Evolutionary conservation across 352 stramenopile species (phyloP), one percentile per base, ranked within the genome.

Genomic region (Globisporangium echinulatum): DNA sequence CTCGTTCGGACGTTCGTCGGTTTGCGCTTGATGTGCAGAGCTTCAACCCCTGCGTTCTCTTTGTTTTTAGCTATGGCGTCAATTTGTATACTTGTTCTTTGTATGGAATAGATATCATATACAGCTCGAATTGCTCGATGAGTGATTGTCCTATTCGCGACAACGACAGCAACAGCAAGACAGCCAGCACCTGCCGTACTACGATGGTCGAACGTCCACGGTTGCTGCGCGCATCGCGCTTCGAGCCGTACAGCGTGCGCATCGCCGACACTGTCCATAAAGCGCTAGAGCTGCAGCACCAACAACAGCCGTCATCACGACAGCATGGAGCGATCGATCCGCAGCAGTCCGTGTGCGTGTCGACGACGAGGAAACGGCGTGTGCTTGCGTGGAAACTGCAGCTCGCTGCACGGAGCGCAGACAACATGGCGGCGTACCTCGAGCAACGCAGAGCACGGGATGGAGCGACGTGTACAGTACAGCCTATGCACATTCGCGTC

Each of bases 361-460:
- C 52, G 9, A 46, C 55, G 19, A 25, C 56, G 46, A 47, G 25
- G 25, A 43, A 6, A 15, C 53, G 54, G 11, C 54, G 40, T 10
- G 7, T 44, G 17, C 36, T 66, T 14, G 60, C 54, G 9, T 6
- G 9, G 11, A 61, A 57, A 47, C 14, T 66, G 49, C 54, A 51
- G 17, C 60, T 66, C 37, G 48, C 60, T 7, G n/a, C 47, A n/a
- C 60, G 49, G 49, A 66, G 54, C 14, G 48, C 43, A 8, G 36
- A n/a, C 33, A 61, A 54, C 37, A 66, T 66, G 60, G 54, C 60
- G 5, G n/a, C 25, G 14, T 66, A 66, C 19, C 14, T 66, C 13
- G 54, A 66, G 15, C 39, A 19, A 3, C 52, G 38, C 10, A 54
- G 51, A 11, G 48, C 14, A 3, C 36, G 14, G 37, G 7, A 39